A percentile compares a stretch with the other conserved stretches of the same genome.
Conservation (phyloP, 176 grass and related monocot genomes). For the Stipa capillata region DNA sequence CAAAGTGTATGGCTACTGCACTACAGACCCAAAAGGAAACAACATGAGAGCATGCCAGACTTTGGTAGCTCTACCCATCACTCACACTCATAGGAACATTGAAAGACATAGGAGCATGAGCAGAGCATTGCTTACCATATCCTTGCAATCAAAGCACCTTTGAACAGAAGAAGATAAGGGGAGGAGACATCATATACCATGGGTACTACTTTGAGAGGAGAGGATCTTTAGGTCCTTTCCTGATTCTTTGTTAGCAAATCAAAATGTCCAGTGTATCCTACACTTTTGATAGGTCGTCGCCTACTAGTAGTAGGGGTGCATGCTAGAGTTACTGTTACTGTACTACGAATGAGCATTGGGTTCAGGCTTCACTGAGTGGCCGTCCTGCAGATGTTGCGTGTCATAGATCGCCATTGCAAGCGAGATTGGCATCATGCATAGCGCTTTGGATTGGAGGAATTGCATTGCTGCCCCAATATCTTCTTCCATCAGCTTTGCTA, state of each 20-base stretch:
- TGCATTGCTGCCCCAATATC: conserved; percentile 85
- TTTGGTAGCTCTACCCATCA: conserved; percentile 31
- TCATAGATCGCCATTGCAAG: conserved; percentile 92
- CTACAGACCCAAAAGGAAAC: conserved; percentile 55
- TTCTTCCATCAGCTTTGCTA: conserved; percentile 89
- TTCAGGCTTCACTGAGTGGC: conserved; percentile 57
- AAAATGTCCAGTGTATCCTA: conserved; percentile 20
- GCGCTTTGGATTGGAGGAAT: conserved; percentile 83
- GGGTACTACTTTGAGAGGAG: conserved; percentile 14
- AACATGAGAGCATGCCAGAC: conserved; percentile 34
- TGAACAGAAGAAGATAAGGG: conserved; percentile 41
- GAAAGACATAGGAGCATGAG: conserved; percentile 38
- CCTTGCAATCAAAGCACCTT: conserved; percentile 52
- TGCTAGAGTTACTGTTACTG: background rate
- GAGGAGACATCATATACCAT: conserved; percentile 48
- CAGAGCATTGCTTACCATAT: conserved; percentile 39
- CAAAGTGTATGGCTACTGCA: conserved; percentile 72
- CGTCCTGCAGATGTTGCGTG: conserved; percentile 50
- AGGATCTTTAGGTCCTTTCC: conserved; percentile 44
- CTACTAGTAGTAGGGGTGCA: conserved; percentile 6
- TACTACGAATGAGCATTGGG: conserved; percentile 63
- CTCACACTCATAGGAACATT: conserved; percentile 43
- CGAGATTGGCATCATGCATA: no score
- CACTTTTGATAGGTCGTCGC: conserved; percentile 19
- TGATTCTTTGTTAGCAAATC: conserved; percentile 14